A percentile compares a stretch with the other conserved stretches of the same genome.
phyloP scores from a whole-genome alignment of 257 asterid genomes.

The Gynochthodes officinalis region DNA sequence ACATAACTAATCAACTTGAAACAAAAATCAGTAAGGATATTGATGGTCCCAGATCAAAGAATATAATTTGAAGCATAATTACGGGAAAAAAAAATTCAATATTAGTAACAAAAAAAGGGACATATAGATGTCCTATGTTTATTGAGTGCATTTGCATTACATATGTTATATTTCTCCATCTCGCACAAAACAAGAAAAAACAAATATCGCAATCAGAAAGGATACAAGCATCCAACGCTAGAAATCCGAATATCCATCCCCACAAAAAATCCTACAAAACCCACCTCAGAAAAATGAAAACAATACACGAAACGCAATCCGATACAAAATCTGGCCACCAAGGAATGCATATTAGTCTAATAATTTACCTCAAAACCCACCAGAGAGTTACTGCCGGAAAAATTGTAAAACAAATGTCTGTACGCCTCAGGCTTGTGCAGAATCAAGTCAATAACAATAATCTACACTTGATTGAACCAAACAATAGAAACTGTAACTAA shows the following conservation, averaged over 20 bases:
- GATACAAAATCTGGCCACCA: too few species aligned
- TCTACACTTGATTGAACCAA: constrained; percentile 29
- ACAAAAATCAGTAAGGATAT: neutral
- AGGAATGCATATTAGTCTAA: too few species aligned
- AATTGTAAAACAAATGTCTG: constrained; percentile 71
- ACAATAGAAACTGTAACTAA: neutral
- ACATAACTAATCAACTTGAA: neutral
- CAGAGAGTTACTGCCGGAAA: constrained; percentile 36
- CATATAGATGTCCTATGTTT: neutral
- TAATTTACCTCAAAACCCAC: constrained; percentile 44
- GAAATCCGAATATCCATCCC: constrained; percentile 44
- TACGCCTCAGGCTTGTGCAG: constrained; percentile 82
- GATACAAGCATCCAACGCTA: constrained; percentile 77
- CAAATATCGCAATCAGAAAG: constrained; percentile 19
- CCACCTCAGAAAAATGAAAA: neutral
- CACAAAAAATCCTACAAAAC: constrained; percentile 62
- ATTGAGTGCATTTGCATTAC: neutral
- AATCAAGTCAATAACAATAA: constrained; percentile 74
- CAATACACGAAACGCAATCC: neutral
- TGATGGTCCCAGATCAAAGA: neutral
- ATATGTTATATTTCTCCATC: neutral
- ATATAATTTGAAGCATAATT: neutral
- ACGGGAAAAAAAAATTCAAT: neutral
- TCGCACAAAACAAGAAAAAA: neutral
- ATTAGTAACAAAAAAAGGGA: too few species aligned